Evolutionary conservation across 768 basidiomycete genomes (phyloP).

Genomic region (Lactifluus pinguis): DNA sequence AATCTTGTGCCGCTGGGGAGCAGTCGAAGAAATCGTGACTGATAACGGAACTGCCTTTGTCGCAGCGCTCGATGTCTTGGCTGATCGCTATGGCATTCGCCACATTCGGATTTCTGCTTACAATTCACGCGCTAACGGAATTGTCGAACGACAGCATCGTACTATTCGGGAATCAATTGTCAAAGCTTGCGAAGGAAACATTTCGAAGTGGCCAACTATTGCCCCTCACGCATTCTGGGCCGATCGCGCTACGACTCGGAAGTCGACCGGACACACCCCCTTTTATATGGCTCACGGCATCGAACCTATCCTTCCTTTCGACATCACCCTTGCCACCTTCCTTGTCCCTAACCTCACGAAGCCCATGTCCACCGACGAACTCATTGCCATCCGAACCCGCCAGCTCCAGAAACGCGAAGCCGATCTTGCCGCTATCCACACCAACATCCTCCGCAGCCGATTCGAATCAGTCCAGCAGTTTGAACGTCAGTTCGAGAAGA

Average conservation of each 20-base stretch:
- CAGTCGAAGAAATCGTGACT: too few relatives aligned
- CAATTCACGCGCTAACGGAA: too few relatives aligned
- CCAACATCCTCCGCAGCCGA: neutral
- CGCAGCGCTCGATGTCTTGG: too few relatives aligned
- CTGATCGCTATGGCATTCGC: too few relatives aligned
- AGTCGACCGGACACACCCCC: neutral
- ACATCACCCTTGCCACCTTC: conserved; percentile 12
- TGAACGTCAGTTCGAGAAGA: neutral
- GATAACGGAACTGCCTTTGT: too few relatives aligned
- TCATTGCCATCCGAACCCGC: conserved; percentile 7
- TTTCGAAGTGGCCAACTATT: neutral
- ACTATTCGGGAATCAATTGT: conserved; percentile 15
- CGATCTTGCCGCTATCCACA: neutral
- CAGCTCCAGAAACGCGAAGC: conserved; percentile 13
- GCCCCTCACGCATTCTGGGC: too few relatives aligned
- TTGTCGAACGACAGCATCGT: too few relatives aligned
- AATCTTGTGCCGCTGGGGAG: too few relatives aligned
- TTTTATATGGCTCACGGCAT: conserved; percentile 19
- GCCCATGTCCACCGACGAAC: conserved; percentile 4
- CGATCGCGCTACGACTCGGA: too few relatives aligned
- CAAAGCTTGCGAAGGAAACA: conserved; percentile 28
- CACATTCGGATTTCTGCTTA: too few relatives aligned
- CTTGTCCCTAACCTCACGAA: neutral
- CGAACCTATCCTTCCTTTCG: conserved; percentile 9
- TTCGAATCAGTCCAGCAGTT: neutral